Evolutionary conservation across 2,329 filamentous ascomycete genomes (phyloP).

Genomic region (Nakataea oryzae): DNA sequence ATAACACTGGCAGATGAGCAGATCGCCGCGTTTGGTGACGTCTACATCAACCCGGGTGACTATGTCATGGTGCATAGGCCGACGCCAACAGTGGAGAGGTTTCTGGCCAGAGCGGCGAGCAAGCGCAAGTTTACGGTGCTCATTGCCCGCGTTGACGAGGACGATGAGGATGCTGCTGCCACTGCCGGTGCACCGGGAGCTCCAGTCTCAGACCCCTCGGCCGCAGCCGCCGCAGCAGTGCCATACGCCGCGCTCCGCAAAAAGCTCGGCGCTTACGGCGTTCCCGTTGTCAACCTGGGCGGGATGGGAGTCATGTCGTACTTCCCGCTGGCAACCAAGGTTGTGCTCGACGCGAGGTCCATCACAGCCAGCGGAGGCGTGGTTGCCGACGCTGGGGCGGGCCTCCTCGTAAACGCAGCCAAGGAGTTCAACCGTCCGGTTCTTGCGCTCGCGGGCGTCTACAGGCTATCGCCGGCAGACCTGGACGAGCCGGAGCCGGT

Average conservation of each 20-base stretch:
- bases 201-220: conserved; percentile 10
- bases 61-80: conserved; percentile 84
- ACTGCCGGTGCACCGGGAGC: conserved; percentile 22
- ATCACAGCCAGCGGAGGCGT: conserved; percentile 84
- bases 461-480: conserved; percentile 84
- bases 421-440: conserved; percentile 75
- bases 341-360: conserved; percentile 78
- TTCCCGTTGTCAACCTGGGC: conserved; percentile 73
- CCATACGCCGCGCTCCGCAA: conserved; percentile 56
- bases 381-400: conserved; percentile 74
- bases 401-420: conserved; percentile 74
- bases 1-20: conserved; percentile 87
- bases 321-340: conserved; percentile 92
- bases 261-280: conserved; percentile 65
- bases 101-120: conserved; percentile 74
- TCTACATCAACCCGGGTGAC: conserved; percentile 89
- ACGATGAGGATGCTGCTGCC: neutral
- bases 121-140: conserved; percentile 91
- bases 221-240: conserved; percentile 21
- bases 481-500: conserved; percentile 49
- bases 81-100: conserved; percentile 78
- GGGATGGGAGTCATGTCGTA: conserved; percentile 84
- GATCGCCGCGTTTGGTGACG: conserved; percentile 77
- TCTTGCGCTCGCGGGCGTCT: conserved; percentile 81
- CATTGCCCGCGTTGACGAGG: conserved; percentile 51